Conservation (phyloP, 2,329 filamentous ascomycete genomes). For the Colletotrichum sp. region DNA sequence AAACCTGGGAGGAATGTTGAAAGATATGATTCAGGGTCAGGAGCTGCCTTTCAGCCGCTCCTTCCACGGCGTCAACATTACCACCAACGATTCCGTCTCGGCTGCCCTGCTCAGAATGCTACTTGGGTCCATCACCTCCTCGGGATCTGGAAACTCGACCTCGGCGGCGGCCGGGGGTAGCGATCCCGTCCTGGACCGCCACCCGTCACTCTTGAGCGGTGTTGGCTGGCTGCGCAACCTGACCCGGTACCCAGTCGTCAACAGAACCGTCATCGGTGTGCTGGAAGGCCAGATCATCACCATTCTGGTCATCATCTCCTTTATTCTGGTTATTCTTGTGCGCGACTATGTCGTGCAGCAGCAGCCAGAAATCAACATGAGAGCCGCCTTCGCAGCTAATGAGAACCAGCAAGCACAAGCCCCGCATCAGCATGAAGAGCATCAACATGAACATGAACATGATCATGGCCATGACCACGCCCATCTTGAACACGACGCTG, state of each 20-base stretch:
- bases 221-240: conserved; percentile 62
- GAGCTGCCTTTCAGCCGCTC: conserved; percentile 31
- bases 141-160: conserved; percentile 20
- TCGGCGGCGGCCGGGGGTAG: not conserved
- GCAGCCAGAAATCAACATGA: conserved; percentile 89
- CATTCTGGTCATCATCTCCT: conserved; percentile 86
- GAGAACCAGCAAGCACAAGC: conserved; percentile 6
- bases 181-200: conserved; percentile 23
- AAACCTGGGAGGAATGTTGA: conserved; percentile 37
- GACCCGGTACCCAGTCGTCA: conserved; percentile 74
- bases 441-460: not conserved
- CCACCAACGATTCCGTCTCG: conserved; percentile 36
- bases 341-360: conserved; percentile 98
- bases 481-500: not conserved
- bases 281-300: conserved; percentile 96
- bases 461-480: conserved; percentile 8
- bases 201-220: conserved; percentile 59
- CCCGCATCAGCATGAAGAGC: not conserved
- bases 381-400: conserved; percentile 55
- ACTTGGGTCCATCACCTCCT: conserved; percentile 27
- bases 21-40: conserved; percentile 32
- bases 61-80: conserved; percentile 35
- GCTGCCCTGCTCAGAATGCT: conserved; percentile 34
- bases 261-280: conserved; percentile 80
- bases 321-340: conserved; percentile 96